Evolutionary conservation across 768 basidiomycete species (phyloP), one percentile per base, ranked within the genome.

Genomic region (Lenzites betulinus): DNA sequence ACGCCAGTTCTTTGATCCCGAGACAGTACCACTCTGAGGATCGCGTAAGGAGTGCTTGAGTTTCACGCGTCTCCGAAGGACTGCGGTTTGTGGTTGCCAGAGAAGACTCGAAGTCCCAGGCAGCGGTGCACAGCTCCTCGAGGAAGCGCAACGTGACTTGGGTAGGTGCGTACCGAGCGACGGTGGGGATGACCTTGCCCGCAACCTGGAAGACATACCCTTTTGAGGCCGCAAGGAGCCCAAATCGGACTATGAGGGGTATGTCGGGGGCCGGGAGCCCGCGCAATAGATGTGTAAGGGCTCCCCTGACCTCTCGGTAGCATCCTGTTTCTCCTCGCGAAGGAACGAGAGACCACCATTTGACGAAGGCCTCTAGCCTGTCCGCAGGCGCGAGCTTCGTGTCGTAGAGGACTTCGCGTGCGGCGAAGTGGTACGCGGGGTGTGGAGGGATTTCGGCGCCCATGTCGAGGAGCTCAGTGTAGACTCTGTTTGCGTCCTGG

Each of bases 331-430:
- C 44, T 2, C 22, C 28, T 18, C 8, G 20, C 2, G 49, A 8
- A 4, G 83, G 82, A 13, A 76, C 65, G 42, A 83, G 73, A 5
- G 74, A 70, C 52, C 82, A 66, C 83, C 84, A 85, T 15, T 72
- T 66, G 2, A 67, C 59, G 46, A 77, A 76, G n/a, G 55, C 53
- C 36, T 55, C 58, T 12, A 65, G 47, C 15, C 61, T 71, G 25
- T 70, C 58, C 38, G 67, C 64, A 7, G 42, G 54, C 11, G 62
- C 28, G 4, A 59, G 35, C 20, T 4, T 22, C 22, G 58, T 56
- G 5, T 33, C 28, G 63, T 18, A 54, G 44, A 82, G 68, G 16
- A 71, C 67, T 54, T 75, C 55, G 1, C 72, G 43, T 2, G 80
- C 81, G 51, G 62, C 58, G 73, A 51, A 54, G 36, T 58, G 73